Evolutionary conservation across 2,329 filamentous ascomycete genomes (phyloP), one percentile per base, ranked within the genome.

Genomic region (Aureobasidium sp.): DNA sequence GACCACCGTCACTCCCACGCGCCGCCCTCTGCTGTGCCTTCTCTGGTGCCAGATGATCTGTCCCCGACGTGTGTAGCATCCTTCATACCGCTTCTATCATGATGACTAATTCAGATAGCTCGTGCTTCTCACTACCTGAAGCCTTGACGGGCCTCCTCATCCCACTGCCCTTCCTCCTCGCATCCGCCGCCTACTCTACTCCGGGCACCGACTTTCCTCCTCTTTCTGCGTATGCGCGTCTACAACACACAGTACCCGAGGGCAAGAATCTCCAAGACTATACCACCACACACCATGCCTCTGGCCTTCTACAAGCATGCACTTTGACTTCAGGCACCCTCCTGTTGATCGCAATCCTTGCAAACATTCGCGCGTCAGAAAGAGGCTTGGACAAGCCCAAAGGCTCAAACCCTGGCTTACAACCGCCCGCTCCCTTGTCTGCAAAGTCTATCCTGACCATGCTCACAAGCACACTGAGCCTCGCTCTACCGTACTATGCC

Each of bases 401-500:
- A 54, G 60, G 61, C 24, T 54, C 51, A 11, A 61, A 59, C 38
- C 41, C 40, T 6, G 55, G 54, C 35, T n/a, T 55, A n/a, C 17
- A n/a, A 22, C 10, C 6, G 22, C 14, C n/a, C 25, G 48, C 29
- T 14, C 27, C 29, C 11, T 49, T 51, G 29, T 55, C 27, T 3
- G n/a, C 30, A 19, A 29, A 16, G 5, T 41, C 55, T 10, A 16
- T 44, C 2, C 12, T 17, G 3, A 38, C 41, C 16, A 34, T 55
- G 40, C 19, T 52, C 19, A 50, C 39, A 14, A 57, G 48, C 27
- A 30, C 58, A 1, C 16, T 65, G 24, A 58, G 59, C 38, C 57
- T 65, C 11, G 66, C 60, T 7, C 60, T 83, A 25, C 80, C 80
- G 1, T 77, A 80, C 60, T 82, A 79, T 61, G 76, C 79, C 7